Base-by-base conservation (phyloP, 495 filamentous ascomycete species). In the Aspergillus cavernicola region DNA sequence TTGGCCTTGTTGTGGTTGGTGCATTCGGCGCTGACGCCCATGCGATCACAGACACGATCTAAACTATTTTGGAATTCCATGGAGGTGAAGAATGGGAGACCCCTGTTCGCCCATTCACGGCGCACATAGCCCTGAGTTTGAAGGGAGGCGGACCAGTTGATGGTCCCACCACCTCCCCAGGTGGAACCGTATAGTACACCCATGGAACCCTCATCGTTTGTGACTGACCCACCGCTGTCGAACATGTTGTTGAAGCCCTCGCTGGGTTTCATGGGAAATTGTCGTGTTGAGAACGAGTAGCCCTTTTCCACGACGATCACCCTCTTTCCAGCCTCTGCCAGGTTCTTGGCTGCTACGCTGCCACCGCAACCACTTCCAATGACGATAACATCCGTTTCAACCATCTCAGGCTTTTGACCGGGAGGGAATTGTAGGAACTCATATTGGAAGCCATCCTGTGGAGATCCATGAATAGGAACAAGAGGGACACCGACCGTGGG, bases 281-380 rank as follows among this genome's bases (percentile, higher is more conserved):
- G 77, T 9, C 83, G 76, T 2, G 85, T 75, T 0, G 84, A 71
- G 66, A 87, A 93, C 44, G 90, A 81, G 58, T 88, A 85, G 2
- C 80, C 79, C 62, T 92, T 93, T 39, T 97, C 91, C 4, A 92
- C 83, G 0, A 97, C 89, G 3, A 95, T 64, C 18, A 96, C 89
- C 7, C 71, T 71, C 43, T 86, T 68, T n/a, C 83, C 87, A 2
- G 81, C 86, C 59, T 89, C 84, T 10, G 90, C 84, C 4, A 96
- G 71, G 22, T 85, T 86, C 69, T 90, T 90, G 11, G 92, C 90
- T 24, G 79, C 80, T 0, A 96, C 90, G 0, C 76, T 88, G n/a
- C 88, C 90, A 43, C 92, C 92, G 59, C 88, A 92, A 15, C 92
- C 92, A 45, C 87, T 91, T 2, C 92, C 92, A 6, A 96, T 78